These are phyloP conservation scores for Boletus subparvulus DNA, from an alignment of 768 basidiomycete genomes.

Conservation along the genomic window DNA sequence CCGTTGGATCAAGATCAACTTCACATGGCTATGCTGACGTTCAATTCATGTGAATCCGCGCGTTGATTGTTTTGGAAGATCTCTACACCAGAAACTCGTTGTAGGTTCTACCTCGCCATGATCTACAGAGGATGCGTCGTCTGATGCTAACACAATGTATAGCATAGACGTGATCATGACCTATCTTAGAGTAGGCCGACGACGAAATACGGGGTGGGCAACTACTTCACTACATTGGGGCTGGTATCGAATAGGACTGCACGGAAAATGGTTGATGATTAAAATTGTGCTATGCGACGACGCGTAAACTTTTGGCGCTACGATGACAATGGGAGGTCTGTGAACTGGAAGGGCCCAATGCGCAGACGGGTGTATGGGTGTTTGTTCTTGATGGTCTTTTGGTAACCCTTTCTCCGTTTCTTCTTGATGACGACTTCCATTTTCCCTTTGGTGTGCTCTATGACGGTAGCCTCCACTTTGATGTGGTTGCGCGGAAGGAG, in stretches of 20 bases:
- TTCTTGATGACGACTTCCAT: constrained; percentile 95
- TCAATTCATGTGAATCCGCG: no score
- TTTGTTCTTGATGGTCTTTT: constrained; percentile 90
- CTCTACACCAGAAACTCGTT: no score
- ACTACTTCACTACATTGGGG: no score
- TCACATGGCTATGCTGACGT: no score
- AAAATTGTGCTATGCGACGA: background rate
- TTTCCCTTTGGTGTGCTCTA: constrained; percentile 94
- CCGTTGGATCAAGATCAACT: no score
- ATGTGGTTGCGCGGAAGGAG: constrained; percentile 64
- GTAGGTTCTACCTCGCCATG: no score
- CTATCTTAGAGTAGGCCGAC: no score
- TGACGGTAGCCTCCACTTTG: constrained; percentile 82
- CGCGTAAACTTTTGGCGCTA: constrained; percentile 5
- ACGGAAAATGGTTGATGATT: constrained; percentile 3
- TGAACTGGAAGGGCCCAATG: constrained; percentile 75
- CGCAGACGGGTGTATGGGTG: constrained; percentile 94
- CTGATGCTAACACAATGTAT: no score
- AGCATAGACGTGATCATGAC: no score
- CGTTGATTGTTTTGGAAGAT: no score
- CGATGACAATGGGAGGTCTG: constrained; percentile 32
- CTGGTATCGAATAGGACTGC: background rate
- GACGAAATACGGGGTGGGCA: no score
- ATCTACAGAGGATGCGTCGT: no score
- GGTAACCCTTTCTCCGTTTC: constrained; percentile 97